These are phyloP conservation scores for Didymella exigua DNA, from an alignment of 2,329 filamentous ascomycete genomes.

Conservation along the genomic window DNA sequence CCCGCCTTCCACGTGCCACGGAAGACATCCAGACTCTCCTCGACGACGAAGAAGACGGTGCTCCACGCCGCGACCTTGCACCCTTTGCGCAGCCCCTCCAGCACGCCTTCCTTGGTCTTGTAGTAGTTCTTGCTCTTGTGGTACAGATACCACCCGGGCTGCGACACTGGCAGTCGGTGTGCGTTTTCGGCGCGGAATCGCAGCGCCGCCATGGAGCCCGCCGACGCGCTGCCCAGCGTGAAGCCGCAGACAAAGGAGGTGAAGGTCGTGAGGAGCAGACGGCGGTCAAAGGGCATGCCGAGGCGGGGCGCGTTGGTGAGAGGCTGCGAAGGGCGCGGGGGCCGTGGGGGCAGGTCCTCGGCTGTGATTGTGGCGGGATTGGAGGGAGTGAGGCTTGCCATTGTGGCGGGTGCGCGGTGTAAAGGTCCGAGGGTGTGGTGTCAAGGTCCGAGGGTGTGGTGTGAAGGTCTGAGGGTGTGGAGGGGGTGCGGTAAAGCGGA, in stretches of 20 bases:
- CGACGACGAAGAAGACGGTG: constrained; percentile 76
- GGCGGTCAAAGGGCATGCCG: constrained; percentile 67
- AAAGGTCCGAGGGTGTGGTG: constrained; percentile 10
- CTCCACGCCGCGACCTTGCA: constrained; percentile 73
- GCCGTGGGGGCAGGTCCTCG: constrained; percentile 5
- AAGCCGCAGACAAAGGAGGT: constrained; percentile 72
- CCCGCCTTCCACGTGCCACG: constrained; percentile 53
- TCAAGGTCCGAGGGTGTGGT: neutral
- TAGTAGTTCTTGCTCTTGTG: constrained; percentile 98
- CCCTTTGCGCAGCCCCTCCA: constrained; percentile 79
- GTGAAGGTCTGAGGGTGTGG: neutral
- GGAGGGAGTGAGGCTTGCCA: constrained; percentile 15
- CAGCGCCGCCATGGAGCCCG: constrained; percentile 74
- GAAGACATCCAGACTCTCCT: constrained; percentile 82
- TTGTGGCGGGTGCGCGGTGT: neutral
- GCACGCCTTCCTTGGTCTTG: constrained; percentile 75
- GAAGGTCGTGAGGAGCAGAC: constrained; percentile 68
- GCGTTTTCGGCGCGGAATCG: constrained; percentile 96
- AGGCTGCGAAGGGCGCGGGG: constrained; percentile 15
- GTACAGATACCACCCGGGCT: constrained; percentile 95
- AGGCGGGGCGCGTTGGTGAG: constrained; percentile 48
- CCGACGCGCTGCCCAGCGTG: constrained; percentile 72
- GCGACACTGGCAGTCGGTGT: constrained; percentile 83
- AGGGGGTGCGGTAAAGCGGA: neutral
- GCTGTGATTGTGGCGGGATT: constrained; percentile 6